Evolutionary conservation across 768 basidiomycete genomes (phyloP).

Genomic region (Mrakia frigida): DNA sequence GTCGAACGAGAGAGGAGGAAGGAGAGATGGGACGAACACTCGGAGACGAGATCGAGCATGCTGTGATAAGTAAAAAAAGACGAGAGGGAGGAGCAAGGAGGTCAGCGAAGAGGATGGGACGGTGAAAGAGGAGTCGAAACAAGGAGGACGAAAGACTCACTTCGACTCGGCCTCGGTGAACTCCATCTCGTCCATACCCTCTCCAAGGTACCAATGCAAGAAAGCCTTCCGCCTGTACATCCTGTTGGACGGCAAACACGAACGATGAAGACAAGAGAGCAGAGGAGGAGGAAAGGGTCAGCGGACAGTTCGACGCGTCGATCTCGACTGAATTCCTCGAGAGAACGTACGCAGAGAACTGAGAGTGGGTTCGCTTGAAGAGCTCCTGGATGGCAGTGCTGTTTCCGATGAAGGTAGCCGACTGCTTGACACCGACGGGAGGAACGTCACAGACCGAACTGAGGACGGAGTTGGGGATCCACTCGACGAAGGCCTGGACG

Average conservation of each 20-base stretch:
- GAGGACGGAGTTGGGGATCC: conserved; percentile 32
- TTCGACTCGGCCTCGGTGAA: conserved; percentile 19
- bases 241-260: neutral
- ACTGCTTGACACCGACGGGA: conserved; percentile 88
- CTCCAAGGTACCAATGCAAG: conserved; percentile 93
- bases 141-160: neutral
- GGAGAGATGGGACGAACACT: conserved; percentile 48
- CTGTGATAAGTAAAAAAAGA: conserved; percentile 49
- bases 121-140: neutral
- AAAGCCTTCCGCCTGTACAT: conserved; percentile 72
- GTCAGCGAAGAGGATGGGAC: neutral
- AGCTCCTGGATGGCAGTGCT: conserved; percentile 94
- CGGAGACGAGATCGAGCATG: conserved; percentile 97
- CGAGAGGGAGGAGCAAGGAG: neutral
- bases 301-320: neutral
- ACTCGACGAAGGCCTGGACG: conserved; percentile 27
- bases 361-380: conserved; percentile 96
- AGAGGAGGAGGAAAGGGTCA: neutral
- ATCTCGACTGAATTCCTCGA: neutral
- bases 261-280: neutral
- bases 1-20: too few species aligned
- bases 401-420: conserved; percentile 84
- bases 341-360: conserved; percentile 68
- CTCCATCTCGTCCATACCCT: conserved; percentile 75
- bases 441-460: conserved; percentile 53